Base-by-base conservation (phyloP, 2,329 filamentous ascomycete genomes). In the Nakataea oryzae region DNA sequence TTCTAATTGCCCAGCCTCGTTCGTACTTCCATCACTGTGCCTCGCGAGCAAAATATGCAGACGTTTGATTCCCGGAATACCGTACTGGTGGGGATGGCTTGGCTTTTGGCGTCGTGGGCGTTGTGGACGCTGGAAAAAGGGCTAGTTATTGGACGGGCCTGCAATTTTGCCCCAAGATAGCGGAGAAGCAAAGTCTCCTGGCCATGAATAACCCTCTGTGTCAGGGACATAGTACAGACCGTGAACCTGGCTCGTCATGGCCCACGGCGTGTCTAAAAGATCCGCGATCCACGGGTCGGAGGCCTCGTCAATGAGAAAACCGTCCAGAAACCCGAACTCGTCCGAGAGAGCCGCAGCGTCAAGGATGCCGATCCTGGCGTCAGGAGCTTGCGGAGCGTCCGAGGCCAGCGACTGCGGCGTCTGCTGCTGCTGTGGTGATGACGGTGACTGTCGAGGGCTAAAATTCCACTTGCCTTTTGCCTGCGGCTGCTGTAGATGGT, bases 281-380 rank as follows among this genome's bases (percentile, higher is more conserved):
- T 64, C 58, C 55, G 58, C 21, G 17, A 63, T n/a, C 62, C 62
- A 62, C 24, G 62, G 60, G 41, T 63, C 62, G 11, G 61, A 30
- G 12, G 59, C 47, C 29, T 60, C 27, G 24, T 56, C 34, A 17
- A 60, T 41, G 47, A 59, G 17, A 24, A 62, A 30, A 13, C 62
- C 57, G 34, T 62, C 62, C 5, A 47, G 28, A 13, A 61, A 27
- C 17, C 30, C 9, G 9, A n/a, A 11, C 2, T 57, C 32, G 29
- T 24, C 59, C 11, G 34, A 58, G 13, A 24, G 3, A 26, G 29
- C 56, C 1, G 17, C 62, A 26, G 28, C n/a, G 12, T 54, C 56
- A 54, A 17, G 21, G 8, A 21, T 12, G 14, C 47, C 29, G 4
- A 24, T 30, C 54, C 30, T 27, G 29, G 17, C 28, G 50, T 27